Percentiles rank a stretch among this genome's conserved stretches.
Evolutionary conservation across 768 basidiomycete genomes (phyloP).

Genomic region (Candolleomyces eurysporus): DNA sequence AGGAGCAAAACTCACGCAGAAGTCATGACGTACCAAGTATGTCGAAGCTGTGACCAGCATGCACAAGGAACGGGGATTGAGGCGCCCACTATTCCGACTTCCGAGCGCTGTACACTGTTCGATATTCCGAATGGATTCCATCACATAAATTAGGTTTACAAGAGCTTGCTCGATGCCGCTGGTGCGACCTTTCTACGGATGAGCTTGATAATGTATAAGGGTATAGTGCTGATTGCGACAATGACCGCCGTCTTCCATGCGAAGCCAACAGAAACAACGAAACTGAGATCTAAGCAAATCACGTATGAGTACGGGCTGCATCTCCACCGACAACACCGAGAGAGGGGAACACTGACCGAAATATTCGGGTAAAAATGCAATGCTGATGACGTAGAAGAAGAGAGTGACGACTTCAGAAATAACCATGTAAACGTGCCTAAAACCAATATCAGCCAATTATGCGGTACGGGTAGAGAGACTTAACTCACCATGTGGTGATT

Average conservation of each 20-base stretch:
- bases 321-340: neutral
- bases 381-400: constrained; percentile 84
- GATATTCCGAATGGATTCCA: neutral
- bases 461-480: neutral
- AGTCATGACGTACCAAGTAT: no score
- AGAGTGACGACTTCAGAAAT: constrained; percentile 88
- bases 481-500: constrained; percentile 87
- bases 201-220: constrained; percentile 87
- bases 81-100: no score
- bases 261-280: constrained; percentile 86
- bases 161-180: constrained; percentile 89
- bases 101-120: no score
- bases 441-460: neutral
- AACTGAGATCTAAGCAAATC: constrained; percentile 69
- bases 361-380: constrained; percentile 93
- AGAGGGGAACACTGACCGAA: constrained; percentile 67
- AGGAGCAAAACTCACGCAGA: no score
- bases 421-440: constrained; percentile 94
- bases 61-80: no score
- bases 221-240: constrained; percentile 90
- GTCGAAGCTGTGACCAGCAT: no score
- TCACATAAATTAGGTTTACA: constrained; percentile 35
- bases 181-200: constrained; percentile 86
- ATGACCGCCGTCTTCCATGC: constrained; percentile 95
- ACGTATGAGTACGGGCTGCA: neutral